Base-by-base conservation (phyloP, 116 monocot species). In the Posidonia oceanica region DNA sequence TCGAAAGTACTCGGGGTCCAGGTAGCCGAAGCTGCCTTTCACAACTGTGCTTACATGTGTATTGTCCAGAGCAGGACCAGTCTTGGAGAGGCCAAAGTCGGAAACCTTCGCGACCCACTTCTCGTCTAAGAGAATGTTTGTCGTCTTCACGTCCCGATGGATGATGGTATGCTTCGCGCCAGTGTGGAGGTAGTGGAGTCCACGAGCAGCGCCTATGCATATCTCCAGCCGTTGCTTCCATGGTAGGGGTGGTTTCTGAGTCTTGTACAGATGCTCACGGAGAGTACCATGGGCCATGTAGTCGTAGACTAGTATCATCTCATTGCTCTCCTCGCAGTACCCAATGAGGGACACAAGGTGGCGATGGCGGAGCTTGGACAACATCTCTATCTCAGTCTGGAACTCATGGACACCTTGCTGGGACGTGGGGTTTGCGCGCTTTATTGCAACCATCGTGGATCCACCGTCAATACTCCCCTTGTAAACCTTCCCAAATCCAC, bases 351-450 rank as follows among this genome's bases (percentile, higher is more conserved):
- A 87, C 29, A 87, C 87, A 0, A 87, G 76, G 69, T 87, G 87
- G 52, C 84, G 84, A 63, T 87, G 87, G 2, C 87, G 75, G 59
- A 87, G 84, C 79, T 87, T 87, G 29, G 87, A 87, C 2, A 87
- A 71, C 87, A 87, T 87, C 71, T 87, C 87, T 7, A 87, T 87
- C 67, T 87, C 87, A 3, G 83, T 87, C 37, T 87, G 87, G 54
- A 87, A 87, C 63, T 87, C 87, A 21, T 87, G 75, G 4, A 87
- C 39, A 0, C 87, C 87, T 72, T 87, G 87, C 37, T 79, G 84
- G 0, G 87, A 81, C 44, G 84, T 64, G 0, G 87, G 87, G 48
- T 87, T 87, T n/a, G 84, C 84, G 29, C 87, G 71, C 71, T 87
- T 87, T 18, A 87, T 87, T 2, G 87, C 87, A 16, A 87, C 84